Evolutionary conservation across 73 alveolate species (phyloP).

Genomic region (Breviolum minutum): DNA sequence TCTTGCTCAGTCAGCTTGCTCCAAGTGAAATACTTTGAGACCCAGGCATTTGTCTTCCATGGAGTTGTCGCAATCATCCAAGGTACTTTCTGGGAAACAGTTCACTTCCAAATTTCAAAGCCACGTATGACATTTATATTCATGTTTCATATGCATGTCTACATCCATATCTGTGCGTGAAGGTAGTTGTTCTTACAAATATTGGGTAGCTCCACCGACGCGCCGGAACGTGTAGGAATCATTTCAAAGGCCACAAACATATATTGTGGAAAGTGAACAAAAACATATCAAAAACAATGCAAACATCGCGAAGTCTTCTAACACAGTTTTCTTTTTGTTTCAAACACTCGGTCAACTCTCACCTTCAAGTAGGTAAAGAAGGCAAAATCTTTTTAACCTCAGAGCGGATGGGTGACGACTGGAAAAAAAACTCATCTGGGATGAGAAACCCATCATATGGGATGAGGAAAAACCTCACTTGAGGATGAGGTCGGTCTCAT

Average conservation of each 20-base stretch:
- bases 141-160: background rate
- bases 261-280: background rate
- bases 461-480: background rate
- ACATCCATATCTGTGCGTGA: background rate
- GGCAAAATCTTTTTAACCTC: background rate
- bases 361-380: background rate
- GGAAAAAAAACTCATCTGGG: background rate
- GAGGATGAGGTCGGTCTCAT: background rate
- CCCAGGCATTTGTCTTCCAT: slow-evolving; percentile 1
- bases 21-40: background rate
- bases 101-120: background rate
- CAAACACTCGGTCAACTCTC: background rate
- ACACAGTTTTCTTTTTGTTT: background rate
- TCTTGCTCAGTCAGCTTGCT: slow-evolving; percentile 1
- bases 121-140: background rate
- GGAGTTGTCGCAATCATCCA: slow-evolving; percentile 1
- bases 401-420: slow-evolving; percentile 4
- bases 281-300: background rate
- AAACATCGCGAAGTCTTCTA: background rate
- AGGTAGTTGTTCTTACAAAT: background rate
- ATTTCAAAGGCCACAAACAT: background rate
- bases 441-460: background rate
- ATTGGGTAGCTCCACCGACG: background rate
- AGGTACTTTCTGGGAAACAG: background rate
- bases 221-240: slow-evolving; percentile 4